Evolutionary conservation across 2,329 filamentous ascomycete genomes (phyloP).

Genomic region (Didymosphaeria variabile): DNA sequence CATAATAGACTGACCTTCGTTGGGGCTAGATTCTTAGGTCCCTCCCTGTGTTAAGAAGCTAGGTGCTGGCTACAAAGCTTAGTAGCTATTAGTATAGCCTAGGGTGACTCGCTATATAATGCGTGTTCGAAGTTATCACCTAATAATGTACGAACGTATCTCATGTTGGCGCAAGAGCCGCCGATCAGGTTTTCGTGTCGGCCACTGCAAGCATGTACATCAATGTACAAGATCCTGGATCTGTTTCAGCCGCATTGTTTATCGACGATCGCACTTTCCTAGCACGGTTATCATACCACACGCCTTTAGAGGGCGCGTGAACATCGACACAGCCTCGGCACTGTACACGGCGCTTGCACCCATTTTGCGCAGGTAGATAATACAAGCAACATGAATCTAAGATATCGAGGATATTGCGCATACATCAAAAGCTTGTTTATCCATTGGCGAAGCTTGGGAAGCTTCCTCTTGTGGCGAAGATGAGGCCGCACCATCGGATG

Average conservation of each 20-base stretch:
- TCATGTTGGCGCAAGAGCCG: too few species aligned
- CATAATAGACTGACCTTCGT: too few species aligned
- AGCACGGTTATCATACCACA: not conserved
- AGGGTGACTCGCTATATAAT: too few species aligned
- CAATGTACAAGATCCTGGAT: too few species aligned
- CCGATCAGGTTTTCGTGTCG: too few species aligned
- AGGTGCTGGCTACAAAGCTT: too few species aligned
- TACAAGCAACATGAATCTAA: conserved; percentile 5
- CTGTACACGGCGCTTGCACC: not conserved
- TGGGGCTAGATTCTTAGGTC: too few species aligned
- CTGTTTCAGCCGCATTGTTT: not conserved
- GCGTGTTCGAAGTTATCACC: too few species aligned
- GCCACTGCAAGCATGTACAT: too few species aligned
- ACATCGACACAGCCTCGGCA: not conserved
- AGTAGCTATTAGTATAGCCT: too few species aligned
- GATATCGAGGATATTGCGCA: conserved; percentile 6
- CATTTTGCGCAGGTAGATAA: not conserved
- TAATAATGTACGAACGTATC: too few species aligned
- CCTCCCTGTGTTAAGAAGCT: too few species aligned
- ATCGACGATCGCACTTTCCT: not conserved
- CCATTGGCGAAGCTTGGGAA: conserved; percentile 26
- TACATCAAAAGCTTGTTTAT: conserved; percentile 17
- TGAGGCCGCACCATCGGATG: conserved; percentile 5
- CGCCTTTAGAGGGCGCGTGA: not conserved
- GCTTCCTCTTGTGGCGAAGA: conserved; percentile 22